These are phyloP conservation scores for Fermentozyma sake DNA, from an alignment of 1,139 yeast species.

Conservation along the genomic window DNA sequence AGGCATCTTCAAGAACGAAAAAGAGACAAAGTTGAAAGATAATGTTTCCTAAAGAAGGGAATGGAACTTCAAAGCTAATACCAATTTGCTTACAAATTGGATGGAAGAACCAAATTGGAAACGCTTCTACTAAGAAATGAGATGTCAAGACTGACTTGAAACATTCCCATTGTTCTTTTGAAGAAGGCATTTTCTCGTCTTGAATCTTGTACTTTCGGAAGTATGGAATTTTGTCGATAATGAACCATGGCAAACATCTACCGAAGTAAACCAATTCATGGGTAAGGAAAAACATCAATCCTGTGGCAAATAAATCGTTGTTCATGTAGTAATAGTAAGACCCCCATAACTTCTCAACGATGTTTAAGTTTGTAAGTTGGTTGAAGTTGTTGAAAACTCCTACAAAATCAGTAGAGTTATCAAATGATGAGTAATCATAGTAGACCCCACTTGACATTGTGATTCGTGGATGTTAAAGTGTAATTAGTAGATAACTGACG, in stretches of 20 bases:
- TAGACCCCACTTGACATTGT: constrained; percentile 27
- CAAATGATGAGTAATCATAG: constrained; percentile 37
- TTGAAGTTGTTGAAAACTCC: constrained; percentile 35
- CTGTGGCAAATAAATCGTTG: constrained; percentile 45
- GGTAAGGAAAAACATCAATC: constrained; percentile 36
- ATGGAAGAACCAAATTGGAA: constrained; percentile 48
- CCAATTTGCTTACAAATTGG: constrained; percentile 40
- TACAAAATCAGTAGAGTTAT: constrained; percentile 34
- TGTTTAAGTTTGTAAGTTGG: constrained; percentile 20
- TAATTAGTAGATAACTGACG: too few species aligned
- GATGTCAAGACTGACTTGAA: constrained; percentile 40
- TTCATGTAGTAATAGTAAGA: constrained; percentile 39
- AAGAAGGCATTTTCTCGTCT: constrained; percentile 37
- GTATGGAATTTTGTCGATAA: constrained; percentile 39
- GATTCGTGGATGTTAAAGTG: not conserved
- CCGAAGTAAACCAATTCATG: constrained; percentile 45
- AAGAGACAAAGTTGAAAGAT: constrained; percentile 32
- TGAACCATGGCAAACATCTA: constrained; percentile 44
- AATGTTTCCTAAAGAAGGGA: constrained; percentile 30
- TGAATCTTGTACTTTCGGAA: constrained; percentile 43
- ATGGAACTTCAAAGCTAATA: constrained; percentile 35
- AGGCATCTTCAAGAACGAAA: constrained; percentile 42
- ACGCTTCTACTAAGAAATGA: constrained; percentile 43
- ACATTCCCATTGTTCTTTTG: constrained; percentile 46
- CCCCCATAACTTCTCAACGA: constrained; percentile 39